Percentiles rank a stretch among this genome's conserved stretches.
phyloP scores from a whole-genome alignment of 306 rosid genomes.

The Argentina anserina region DNA sequence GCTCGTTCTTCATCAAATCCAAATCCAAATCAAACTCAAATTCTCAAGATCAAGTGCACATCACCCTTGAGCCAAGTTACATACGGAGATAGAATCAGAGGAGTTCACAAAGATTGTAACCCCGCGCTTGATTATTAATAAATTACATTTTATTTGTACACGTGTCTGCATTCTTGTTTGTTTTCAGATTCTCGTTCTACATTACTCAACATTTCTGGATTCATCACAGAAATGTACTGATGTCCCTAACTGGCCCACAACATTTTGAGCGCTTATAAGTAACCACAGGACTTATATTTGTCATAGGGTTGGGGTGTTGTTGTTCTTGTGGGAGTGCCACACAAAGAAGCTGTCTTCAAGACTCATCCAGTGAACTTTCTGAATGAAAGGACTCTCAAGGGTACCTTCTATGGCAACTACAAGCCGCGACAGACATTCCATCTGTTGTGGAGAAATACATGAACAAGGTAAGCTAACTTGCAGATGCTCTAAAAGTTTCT shows the following conservation, averaged over 20 bases:
- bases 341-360: conserved; percentile 20
- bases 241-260: neutral
- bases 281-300: neutral
- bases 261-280: neutral
- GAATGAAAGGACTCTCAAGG: conserved; percentile 36
- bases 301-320: conserved; percentile 53
- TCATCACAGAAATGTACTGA: neutral
- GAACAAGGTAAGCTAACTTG: conserved; percentile 34
- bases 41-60: no score
- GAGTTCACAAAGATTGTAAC: no score
- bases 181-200: no score
- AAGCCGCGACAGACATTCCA: conserved; percentile 28
- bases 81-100: no score
- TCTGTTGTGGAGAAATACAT: conserved; percentile 20
- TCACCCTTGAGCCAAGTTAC: no score
- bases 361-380: conserved; percentile 35
- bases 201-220: neutral
- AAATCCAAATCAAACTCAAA: no score
- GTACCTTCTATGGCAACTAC: conserved; percentile 37
- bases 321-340: conserved; percentile 23
- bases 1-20: no score
- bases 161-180: no score
- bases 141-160: no score
- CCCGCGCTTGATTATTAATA: no score
- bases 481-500: neutral